Conservation (phyloP, 2,329 filamentous ascomycete species). For the Dactylella cylindrospora region DNA sequence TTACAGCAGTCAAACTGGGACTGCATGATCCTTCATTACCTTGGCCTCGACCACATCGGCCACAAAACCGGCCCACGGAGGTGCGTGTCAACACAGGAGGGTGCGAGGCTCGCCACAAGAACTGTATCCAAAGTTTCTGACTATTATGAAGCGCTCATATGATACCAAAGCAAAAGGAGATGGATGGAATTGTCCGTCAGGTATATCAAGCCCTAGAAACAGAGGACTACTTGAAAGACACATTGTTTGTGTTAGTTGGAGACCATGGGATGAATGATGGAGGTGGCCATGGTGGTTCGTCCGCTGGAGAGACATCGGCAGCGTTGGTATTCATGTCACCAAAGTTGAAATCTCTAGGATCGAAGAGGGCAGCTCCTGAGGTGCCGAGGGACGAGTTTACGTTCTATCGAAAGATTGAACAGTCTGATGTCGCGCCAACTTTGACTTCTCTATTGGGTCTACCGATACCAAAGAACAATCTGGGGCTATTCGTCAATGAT, state of each 20-base stretch:
- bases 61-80: conserved; percentile 89
- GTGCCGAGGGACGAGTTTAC: conserved; percentile 69
- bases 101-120: too few species aligned
- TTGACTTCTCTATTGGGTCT: conserved; percentile 83
- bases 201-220: conserved; percentile 76
- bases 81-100: too few species aligned
- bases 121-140: not conserved
- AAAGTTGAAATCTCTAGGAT: conserved; percentile 65
- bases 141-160: conserved; percentile 70
- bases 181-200: conserved; percentile 77
- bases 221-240: conserved; percentile 70
- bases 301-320: conserved; percentile 88
- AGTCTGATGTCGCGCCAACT: conserved; percentile 90
- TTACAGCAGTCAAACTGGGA: conserved; percentile 80
- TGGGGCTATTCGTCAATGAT: conserved; percentile 79
- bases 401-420: conserved; percentile 83
- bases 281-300: conserved; percentile 93
- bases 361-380: conserved; percentile 58
- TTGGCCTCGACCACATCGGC: conserved; percentile 94
- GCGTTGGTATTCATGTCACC: conserved; percentile 89
- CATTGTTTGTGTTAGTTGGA: conserved; percentile 81
- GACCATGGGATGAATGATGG: conserved; percentile 99
- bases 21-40: conserved; percentile 89
- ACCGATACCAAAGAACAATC: conserved; percentile 82
- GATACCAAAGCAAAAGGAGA: conserved; percentile 88